Evolutionary conservation across 1,284 basidiomycete species (phyloP).

Genomic region (Leccinum subspadiceum): DNA sequence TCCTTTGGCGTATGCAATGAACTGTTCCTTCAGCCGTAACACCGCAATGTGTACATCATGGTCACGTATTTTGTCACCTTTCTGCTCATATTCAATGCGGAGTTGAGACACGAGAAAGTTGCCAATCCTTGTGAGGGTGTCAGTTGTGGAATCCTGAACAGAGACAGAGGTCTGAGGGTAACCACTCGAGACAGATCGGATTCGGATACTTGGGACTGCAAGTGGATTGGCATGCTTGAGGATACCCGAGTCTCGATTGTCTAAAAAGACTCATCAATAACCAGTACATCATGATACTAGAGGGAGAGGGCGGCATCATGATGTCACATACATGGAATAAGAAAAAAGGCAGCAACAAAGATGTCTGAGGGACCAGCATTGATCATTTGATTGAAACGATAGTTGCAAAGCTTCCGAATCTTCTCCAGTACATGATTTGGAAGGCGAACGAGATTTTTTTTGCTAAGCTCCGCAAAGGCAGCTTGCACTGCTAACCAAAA

Average conservation of each 20-base stretch:
- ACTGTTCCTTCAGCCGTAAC: not conserved
- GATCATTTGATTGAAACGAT: too few relatives aligned
- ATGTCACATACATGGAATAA: too few relatives aligned
- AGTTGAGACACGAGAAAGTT: not conserved
- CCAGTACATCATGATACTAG: not conserved
- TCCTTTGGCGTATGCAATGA: too few relatives aligned
- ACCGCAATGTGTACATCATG: not conserved
- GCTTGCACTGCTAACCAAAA: too few relatives aligned
- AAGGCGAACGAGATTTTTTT: too few relatives aligned
- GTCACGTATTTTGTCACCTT: not conserved
- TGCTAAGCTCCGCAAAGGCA: too few relatives aligned
- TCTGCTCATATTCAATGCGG: not conserved
- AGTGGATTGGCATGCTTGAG: not conserved
- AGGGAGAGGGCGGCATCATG: too few relatives aligned
- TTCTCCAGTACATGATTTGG: too few relatives aligned
- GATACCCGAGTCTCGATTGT: not conserved
- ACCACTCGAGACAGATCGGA: not conserved
- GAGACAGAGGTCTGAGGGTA: not conserved
- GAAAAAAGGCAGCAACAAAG: too few relatives aligned
- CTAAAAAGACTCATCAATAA: not conserved
- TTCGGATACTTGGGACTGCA: not conserved
- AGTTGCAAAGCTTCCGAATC: too few relatives aligned
- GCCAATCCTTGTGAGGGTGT: not conserved
- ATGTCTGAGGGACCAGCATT: too few relatives aligned
- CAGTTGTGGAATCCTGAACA: not conserved